These are phyloP conservation scores for Graphilbum fragrans DNA, from an alignment of 2,329 filamentous ascomycete genomes.

Conservation along the genomic window DNA sequence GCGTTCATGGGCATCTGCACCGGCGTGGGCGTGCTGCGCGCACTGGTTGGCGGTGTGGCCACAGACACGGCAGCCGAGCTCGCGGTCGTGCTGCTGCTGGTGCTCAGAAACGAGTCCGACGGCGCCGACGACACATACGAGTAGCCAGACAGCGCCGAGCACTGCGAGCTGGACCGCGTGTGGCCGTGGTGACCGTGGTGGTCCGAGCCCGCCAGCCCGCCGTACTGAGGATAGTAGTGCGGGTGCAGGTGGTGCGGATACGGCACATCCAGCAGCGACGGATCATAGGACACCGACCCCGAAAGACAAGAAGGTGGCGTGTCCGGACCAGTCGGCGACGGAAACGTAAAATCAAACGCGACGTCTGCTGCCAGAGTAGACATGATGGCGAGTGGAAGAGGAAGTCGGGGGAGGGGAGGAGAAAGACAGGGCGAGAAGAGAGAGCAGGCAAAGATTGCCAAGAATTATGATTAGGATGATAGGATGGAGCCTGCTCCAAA, in stretches of 20 bases:
- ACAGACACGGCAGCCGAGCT: not conserved
- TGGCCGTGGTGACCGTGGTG: conserved; percentile 28
- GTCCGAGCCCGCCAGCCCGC: not conserved
- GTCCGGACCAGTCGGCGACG: conserved; percentile 36
- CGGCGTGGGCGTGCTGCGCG: conserved; percentile 39
- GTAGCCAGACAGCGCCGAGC: conserved; percentile 44
- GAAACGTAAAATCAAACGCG: conserved; percentile 49
- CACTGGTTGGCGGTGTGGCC: conserved; percentile 25
- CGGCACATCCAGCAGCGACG: conserved; percentile 42
- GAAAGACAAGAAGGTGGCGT: conserved; percentile 34
- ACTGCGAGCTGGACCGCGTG: conserved; percentile 51
- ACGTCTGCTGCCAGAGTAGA: conserved; percentile 49
- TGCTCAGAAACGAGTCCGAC: conserved; percentile 44
- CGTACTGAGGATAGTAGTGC: not conserved
- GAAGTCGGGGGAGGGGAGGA: conserved; percentile 12
- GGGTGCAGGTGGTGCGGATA: conserved; percentile 20
- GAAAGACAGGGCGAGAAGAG: not conserved
- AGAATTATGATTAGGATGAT: no score
- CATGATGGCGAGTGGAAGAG: conserved; percentile 9
- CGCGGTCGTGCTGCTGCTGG: conserved; percentile 5
- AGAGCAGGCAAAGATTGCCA: no score
- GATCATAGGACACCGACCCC: conserved; percentile 39
- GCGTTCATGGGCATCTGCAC: conserved; percentile 13
- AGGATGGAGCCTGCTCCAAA: no score
- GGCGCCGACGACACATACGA: conserved; percentile 50